Conservation (phyloP, 2,329 filamentous ascomycete species). For the Microdochium bolleyi region DNA sequence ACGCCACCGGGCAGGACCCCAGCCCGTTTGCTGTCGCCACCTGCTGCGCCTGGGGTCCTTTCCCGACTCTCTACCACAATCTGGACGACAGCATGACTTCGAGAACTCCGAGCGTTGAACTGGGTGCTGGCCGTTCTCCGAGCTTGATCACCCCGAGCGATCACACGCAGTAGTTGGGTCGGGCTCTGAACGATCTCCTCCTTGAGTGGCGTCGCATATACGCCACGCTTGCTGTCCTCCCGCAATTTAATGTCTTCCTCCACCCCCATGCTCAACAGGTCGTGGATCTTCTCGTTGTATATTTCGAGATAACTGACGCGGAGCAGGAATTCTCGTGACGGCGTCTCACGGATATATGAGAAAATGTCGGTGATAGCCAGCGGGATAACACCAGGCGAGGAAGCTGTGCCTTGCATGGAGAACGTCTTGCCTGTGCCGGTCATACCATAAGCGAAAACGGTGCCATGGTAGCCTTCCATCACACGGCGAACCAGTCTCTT, state of each 20-base stretch:
- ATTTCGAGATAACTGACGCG: conserved; percentile 98
- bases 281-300: conserved; percentile 96
- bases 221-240: conserved; percentile 91
- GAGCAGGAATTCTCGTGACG: conserved; percentile 85
- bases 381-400: conserved; percentile 92
- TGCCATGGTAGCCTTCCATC: conserved; percentile 98
- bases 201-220: conserved; percentile 92
- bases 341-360: conserved; percentile 96
- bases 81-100: conserved; percentile 96
- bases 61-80: conserved; percentile 97
- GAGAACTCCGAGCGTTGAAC: conserved; percentile 92
- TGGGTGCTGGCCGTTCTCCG: conserved; percentile 89
- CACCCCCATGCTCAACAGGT: conserved; percentile 68
- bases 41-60: conserved; percentile 53
- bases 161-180: conserved; percentile 88
- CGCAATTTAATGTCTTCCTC: conserved; percentile 94
- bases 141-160: conserved; percentile 87
- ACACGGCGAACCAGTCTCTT: conserved; percentile 92
- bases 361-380: conserved; percentile 98
- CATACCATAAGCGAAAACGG: conserved; percentile 98
- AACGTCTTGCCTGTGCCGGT: conserved; percentile 98
- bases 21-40: conserved; percentile 56
- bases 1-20: conserved; percentile 78
- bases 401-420: conserved; percentile 97
- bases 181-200: conserved; percentile 98